Conservation (phyloP, 2,329 filamentous ascomycete species). For the Ascochyta clinopodiicola region DNA sequence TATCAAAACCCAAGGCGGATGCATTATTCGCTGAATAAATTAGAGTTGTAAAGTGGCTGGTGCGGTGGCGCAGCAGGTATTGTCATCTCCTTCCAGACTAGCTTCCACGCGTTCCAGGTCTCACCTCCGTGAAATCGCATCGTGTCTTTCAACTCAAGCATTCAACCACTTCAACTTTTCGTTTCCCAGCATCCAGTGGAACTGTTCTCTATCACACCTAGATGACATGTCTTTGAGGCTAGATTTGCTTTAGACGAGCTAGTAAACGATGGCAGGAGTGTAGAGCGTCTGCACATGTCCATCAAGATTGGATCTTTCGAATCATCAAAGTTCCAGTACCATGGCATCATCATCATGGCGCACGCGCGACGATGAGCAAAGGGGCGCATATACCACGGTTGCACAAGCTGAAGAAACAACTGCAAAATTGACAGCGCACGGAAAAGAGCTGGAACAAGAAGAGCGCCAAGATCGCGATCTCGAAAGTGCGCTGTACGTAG, state of each 20-base stretch:
- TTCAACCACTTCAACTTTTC: background rate
- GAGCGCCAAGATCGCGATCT: background rate
- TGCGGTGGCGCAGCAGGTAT: conserved; percentile 1
- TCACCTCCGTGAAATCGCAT: conserved; percentile 12
- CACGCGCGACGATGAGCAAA: conserved; percentile 19
- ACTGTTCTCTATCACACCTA: background rate
- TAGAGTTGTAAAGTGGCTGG: background rate
- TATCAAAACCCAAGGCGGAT: too few relatives aligned
- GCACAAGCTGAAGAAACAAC: conserved; percentile 39
- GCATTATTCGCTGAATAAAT: too few relatives aligned
- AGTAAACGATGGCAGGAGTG: background rate
- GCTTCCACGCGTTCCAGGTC: conserved; percentile 4
- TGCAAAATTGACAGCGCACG: conserved; percentile 25
- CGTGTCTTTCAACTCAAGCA: conserved; percentile 10
- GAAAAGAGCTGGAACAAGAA: conserved; percentile 19
- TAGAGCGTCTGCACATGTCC: background rate
- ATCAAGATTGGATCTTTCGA: background rate
- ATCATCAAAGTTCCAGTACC: background rate
- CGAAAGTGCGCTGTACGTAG: conserved; percentile 22
- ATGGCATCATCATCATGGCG: conserved; percentile 37
- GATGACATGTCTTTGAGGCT: background rate
- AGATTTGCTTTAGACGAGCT: background rate
- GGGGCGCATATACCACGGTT: conserved; percentile 41
- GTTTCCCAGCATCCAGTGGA: background rate
- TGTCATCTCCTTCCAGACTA: conserved; percentile 4